These are phyloP conservation scores for Melanopsichium pennsylvanicum DNA, from an alignment of 1,284 basidiomycete species.

Conservation along the genomic window DNA sequence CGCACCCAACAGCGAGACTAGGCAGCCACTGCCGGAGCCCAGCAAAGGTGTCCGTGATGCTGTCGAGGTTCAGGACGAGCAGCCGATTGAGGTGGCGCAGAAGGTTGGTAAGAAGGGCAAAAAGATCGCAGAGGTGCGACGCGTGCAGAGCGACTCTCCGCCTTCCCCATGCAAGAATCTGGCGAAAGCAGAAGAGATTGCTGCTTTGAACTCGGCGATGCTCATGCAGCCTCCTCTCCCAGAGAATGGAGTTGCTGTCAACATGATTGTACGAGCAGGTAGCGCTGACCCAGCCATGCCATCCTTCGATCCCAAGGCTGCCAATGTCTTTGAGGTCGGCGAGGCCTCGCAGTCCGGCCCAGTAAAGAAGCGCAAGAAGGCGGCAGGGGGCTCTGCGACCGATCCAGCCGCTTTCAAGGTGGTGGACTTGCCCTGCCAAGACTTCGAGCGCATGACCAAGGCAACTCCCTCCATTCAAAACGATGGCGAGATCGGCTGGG, in stretches of 20 bases:
- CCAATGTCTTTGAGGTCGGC: background rate
- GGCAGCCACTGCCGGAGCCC: conserved; percentile 27
- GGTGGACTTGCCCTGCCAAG: conserved; percentile 31
- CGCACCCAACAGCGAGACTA: conserved; percentile 19
- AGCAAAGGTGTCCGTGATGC: conserved; percentile 30
- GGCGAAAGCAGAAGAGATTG: background rate
- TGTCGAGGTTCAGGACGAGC: conserved; percentile 10
- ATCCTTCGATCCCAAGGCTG: conserved; percentile 1
- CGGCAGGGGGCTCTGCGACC: conserved; percentile 12
- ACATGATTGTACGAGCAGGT: conserved; percentile 10
- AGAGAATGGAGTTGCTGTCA: conserved; percentile 4
- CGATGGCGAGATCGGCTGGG: conserved; percentile 55
- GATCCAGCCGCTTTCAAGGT: conserved; percentile 24
- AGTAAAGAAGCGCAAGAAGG: conserved; percentile 33
- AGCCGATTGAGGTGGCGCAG: conserved; percentile 5
- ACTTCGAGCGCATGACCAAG: conserved; percentile 41
- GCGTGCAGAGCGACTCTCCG: conserved; percentile 39
- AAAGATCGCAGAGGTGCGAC: conserved; percentile 18
- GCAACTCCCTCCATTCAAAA: conserved; percentile 29
- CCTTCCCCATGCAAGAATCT: conserved; percentile 30
- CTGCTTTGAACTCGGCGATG: background rate
- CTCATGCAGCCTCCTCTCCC: conserved; percentile 11
- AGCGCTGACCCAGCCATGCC: conserved; percentile 17
- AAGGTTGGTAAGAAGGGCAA: conserved; percentile 29
- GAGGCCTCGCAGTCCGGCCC: conserved; percentile 6